These are phyloP conservation scores for Linum usitatissimum DNA, from an alignment of 345 rosid genomes.

Conservation along the genomic window DNA sequence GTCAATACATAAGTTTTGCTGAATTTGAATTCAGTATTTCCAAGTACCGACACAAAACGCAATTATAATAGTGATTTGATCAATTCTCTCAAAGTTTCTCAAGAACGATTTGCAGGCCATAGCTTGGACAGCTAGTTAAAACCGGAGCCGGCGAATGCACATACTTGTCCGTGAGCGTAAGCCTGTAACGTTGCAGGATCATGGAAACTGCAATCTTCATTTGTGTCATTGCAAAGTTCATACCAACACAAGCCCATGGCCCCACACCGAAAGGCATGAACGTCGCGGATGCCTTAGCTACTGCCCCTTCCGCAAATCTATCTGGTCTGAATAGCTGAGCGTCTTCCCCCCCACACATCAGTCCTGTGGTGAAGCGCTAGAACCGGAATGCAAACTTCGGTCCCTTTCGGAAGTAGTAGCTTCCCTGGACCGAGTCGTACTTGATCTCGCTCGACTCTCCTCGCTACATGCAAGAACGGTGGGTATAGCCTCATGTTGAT, in stretches of 20 bases:
- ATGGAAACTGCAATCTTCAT: background rate
- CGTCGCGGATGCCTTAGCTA: background rate
- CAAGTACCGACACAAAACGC: too few relatives aligned
- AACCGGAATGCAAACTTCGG: background rate
- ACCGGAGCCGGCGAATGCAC: background rate
- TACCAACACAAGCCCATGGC: background rate
- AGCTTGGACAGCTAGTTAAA: background rate
- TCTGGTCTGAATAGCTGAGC: background rate
- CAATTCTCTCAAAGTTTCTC: background rate
- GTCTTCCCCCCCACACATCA: background rate
- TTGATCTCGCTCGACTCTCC: background rate
- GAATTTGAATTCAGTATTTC: too few relatives aligned
- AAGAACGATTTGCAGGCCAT: slow-evolving; percentile 1
- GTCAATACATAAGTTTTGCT: too few relatives aligned
- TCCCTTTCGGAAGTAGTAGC: background rate
- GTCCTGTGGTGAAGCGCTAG: background rate
- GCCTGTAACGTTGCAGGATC: slow-evolving; percentile 1
- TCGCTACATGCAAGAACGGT: background rate
- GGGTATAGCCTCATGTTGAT: background rate
- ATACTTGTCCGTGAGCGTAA: background rate
- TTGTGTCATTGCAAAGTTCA: background rate
- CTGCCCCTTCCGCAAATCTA: background rate
- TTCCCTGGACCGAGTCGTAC: background rate
- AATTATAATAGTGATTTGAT: too few relatives aligned
- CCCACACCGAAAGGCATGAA: background rate